phyloP scores from a whole-genome alignment of 2,329 filamentous ascomycete species.

The Trichoderma arundinaceum region DNA sequence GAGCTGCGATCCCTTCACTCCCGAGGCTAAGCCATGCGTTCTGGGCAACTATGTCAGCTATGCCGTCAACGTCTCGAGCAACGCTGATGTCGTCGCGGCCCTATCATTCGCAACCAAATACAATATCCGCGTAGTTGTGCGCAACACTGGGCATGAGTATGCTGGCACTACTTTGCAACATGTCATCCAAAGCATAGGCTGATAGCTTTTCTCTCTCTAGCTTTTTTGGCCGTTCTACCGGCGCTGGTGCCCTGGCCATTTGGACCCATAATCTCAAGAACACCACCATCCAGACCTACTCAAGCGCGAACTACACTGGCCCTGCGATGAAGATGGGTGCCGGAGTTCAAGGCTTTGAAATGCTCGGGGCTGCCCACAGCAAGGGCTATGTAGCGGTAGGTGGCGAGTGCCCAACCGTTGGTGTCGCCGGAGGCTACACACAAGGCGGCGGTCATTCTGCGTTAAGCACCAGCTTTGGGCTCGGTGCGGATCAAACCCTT shows the following conservation, averaged over 20 bases:
- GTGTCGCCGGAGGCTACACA: constrained; percentile 64
- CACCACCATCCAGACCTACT: constrained; percentile 50
- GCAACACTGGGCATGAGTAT: constrained; percentile 60
- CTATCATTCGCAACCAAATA: constrained; percentile 41
- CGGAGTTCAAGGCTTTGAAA: constrained; percentile 58
- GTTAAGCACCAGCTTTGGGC: constrained; percentile 57
- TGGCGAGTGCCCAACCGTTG: constrained; percentile 63
- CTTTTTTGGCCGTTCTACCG: constrained; percentile 60
- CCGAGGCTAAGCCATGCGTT: constrained; percentile 47
- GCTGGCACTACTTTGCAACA: constrained; percentile 11
- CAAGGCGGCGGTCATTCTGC: constrained; percentile 64
- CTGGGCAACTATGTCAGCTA: constrained; percentile 50
- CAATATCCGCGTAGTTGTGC: constrained; percentile 58
- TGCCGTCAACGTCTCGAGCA: constrained; percentile 42
- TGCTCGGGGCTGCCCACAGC: constrained; percentile 52
- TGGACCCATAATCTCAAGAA: constrained; percentile 52
- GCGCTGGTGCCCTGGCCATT: constrained; percentile 50
- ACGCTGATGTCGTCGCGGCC: constrained; percentile 43
- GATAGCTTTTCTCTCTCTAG: neutral
- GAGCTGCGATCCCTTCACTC: constrained; percentile 44
- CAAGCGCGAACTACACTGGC: constrained; percentile 52
- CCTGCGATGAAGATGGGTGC: constrained; percentile 60
- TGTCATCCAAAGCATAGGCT: neutral
- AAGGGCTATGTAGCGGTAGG: constrained; percentile 57
- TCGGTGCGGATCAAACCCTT: constrained; percentile 64